Evolutionary conservation across 148 eudicot species (phyloP).

Genomic region (Rheum nobile): DNA sequence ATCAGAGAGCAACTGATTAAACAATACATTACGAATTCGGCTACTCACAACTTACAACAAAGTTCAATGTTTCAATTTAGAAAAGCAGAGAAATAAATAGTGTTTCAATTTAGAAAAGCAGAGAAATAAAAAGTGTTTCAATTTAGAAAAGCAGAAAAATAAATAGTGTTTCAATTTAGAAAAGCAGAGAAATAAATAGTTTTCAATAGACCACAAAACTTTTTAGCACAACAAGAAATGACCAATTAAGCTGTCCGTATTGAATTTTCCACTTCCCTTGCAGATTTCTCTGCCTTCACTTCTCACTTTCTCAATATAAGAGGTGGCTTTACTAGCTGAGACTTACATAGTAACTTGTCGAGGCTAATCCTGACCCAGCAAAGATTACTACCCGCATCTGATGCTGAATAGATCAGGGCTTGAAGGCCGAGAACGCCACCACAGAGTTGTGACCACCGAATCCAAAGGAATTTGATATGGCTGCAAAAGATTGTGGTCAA

Average conservation of each 20-base stretch:
- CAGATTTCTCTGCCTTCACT: background rate
- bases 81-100: background rate
- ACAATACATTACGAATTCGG: background rate
- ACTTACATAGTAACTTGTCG: background rate
- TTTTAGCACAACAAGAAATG: background rate
- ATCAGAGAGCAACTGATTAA: background rate
- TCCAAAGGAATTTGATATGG: constrained; percentile 95
- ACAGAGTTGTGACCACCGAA: constrained; percentile 98
- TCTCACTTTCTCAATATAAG: background rate
- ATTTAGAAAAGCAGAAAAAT: background rate
- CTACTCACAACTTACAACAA: background rate
- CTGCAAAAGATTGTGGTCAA: constrained; percentile 28
- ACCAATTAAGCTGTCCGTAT: background rate
- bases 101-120: too few relatives aligned
- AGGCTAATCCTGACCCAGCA: background rate
- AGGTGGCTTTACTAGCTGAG: background rate
- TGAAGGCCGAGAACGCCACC: constrained; percentile 87
- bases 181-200: background rate
- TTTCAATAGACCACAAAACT: background rate
- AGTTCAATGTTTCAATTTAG: background rate
- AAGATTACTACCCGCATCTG: background rate
- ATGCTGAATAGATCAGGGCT: constrained; percentile 36
- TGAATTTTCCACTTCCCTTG: background rate
- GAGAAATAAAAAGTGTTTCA: background rate
- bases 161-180: background rate